Evolutionary conservation across 1,284 basidiomycete genomes (phyloP), one percentile per base, ranked within the genome.

Genomic region (Testicularia cyperi): DNA sequence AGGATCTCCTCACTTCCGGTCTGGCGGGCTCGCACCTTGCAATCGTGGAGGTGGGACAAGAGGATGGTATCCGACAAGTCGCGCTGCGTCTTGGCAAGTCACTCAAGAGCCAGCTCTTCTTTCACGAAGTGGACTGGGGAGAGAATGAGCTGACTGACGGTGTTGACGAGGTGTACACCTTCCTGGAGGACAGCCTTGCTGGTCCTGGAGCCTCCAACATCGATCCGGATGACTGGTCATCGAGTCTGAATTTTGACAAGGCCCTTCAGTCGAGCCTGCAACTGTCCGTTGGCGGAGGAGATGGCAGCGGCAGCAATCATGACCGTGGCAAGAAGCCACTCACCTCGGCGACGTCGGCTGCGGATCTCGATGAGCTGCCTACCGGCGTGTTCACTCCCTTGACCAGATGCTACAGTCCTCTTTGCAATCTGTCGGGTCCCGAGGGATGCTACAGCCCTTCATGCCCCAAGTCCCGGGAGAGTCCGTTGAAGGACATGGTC

Each of bases 51-150:
- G 36, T 43, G 0, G 38, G 46, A 29, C 42, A 46, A 29, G 34
- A 27, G 8, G 31, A 24, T 13, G 37, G 21, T 18, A 20, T 49
- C 7, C 48, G 91, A 3, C 83, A 87, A 20, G 85, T 87, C 12
- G 90, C 92, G 2, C 80, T 96, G 10, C 84, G 86, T 65, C 85
- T 95, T 12, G 92, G 91, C 0, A 85, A 90, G 21, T 88, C 88
- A 56, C 80, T 98, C 22, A 92, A 97, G 69, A 86, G 84, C 55
- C 89, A 94, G 75, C 82, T 96, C 6, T 95, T 92, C 81, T 92
- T 97, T 75, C 90, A 94, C 74, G 94, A 98, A 75, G 92, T 96
- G 6, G 92, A 96, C 76, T 95, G 92, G 90, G 90, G 89, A 24
- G 85, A 86, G 45, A 84, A 85, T 19, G 81, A 86, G 1, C 78